Base-by-base conservation (phyloP, 495 filamentous ascomycete genomes). In the Bacidia gigantensis region DNA sequence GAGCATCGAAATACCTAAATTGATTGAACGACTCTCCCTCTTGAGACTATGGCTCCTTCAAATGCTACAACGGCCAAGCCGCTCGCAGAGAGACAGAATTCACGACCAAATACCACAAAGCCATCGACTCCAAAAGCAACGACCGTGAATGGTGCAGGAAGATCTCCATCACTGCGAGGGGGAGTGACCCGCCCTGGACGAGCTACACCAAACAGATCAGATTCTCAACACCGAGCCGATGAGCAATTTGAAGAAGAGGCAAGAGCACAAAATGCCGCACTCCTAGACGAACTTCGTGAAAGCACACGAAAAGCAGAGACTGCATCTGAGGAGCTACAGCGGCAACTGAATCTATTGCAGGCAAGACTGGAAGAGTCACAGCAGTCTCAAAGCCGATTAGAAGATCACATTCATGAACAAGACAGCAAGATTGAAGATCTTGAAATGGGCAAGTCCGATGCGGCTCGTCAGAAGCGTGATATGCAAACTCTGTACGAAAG, bases 401-500 rank as follows among this genome's bases (percentile, higher is more conserved):
- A 98, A 61, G 89, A 95, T 57, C 75, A 75, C 51, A 69, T 82
- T 40, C 89, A 96, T 59, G 87, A 90, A 67, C 80, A 77, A 56
- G 87, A 89, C 38, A 81, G 85, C 65, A 76, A 77, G 59, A 79
- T 94, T 49, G 88, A 95, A 59, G 67, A 72, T 7, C 72, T 97
- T 43, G 79, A 84, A 60, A 81, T 80, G 60, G 86, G 93, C 61
- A 84, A 87, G 62, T 78, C 82, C 51, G 87, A 95, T 48, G 73
- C 79, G 39, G 75, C 80, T 14, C 79, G 87, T 47, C 81, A 90
- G 66, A 84, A 84, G 58, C 76, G 89, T 51, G 92, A 98, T 61
- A 76, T 94, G 65, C 88, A 95, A 64, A 78, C 79, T 51, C 86
- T 89, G 29, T 90, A 92, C 66, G 90, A 96, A 66, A 75, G 81